Evolutionary conservation across 2,329 filamentous ascomycete genomes (phyloP), one percentile per base, ranked within the genome.

Genomic region (Aspergillus sp.): DNA sequence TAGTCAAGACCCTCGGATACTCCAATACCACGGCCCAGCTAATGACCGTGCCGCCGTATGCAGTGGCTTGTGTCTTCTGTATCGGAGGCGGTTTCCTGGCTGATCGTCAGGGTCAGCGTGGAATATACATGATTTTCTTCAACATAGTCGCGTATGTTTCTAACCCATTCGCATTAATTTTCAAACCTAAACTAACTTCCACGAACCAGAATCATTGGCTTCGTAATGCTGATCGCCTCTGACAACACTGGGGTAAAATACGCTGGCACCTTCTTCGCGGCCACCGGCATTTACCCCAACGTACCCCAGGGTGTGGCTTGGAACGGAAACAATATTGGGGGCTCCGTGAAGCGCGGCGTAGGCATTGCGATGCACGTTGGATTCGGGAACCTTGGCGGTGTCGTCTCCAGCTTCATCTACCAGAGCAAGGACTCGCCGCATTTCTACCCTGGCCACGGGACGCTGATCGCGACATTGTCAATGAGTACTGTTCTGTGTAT

Each of bases 361-460:
- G 59, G 59, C 2, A 61, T 61, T 20, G 59, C 59, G 2, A 61
- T 61, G 59, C 59, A 61, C 24, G 59, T 61, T 16, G 59, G 56
- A 14, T 61, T 49, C 46, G 59, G 56, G 2, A 61, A 61, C 31
- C 49, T 61, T 1, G 59, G 59, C 2, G 59, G 59, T 54, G 59
- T 54, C 3, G 10, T 61, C 1, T 58, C 59, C 7, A 49, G 50
- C n/a, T 61, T 58, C 24, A 58, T 61, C 49, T 61, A 61, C 31
- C 59, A 53, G 2, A 46, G 26, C 12, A 29, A 54, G 31, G 59
- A 61, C 16, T 31, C 45, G 9, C 59, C 59, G 7, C 39, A 53
- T 5, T 61, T 55, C 18, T 26, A 26, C 6, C 36, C 51, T 4
- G 59, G 59, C 0, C 59, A 61, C 11, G 59, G 52, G 3, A 61